Conservation (phyloP, 2,329 filamentous ascomycete species). For the Chaetothyriales sp. region DNA sequence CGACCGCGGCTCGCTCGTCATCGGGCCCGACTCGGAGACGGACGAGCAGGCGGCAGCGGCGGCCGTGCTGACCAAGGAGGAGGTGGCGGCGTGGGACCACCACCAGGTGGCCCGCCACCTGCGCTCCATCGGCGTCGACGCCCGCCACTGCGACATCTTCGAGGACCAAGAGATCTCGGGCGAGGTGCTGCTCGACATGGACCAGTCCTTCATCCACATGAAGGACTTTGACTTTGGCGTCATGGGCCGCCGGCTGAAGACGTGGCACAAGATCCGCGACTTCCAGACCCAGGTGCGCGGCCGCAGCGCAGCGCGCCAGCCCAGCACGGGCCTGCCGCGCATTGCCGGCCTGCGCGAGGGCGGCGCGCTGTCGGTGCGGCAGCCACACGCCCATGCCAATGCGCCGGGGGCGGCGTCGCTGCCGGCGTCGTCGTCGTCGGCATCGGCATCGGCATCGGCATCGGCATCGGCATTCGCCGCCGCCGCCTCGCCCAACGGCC, state of each 20-base stretch:
- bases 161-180: conserved; percentile 90
- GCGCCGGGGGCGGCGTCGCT: conserved; percentile 5
- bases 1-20: conserved; percentile 70
- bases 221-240: conserved; percentile 90
- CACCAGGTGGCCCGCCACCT: conserved; percentile 79
- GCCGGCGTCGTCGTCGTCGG: too few relatives aligned
- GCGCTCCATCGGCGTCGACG: conserved; percentile 71
- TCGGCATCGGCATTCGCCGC: too few relatives aligned
- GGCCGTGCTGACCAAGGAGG: conserved; percentile 55
- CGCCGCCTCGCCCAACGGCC: conserved; percentile 10
- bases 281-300: conserved; percentile 75
- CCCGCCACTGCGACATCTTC: conserved; percentile 85
- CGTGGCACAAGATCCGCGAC: conserved; percentile 90
- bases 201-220: conserved; percentile 86
- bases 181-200: conserved; percentile 85
- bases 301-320: conserved; percentile 30
- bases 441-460: too few relatives aligned
- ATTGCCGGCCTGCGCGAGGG: conserved; percentile 30
- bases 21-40: conserved; percentile 88
- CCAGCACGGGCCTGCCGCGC: conserved; percentile 26
- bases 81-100: conserved; percentile 69
- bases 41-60: conserved; percentile 64
- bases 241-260: conserved; percentile 77
- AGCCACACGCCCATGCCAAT: conserved; percentile 6
- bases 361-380: conserved; percentile 19